Evolutionary conservation across 1,284 basidiomycete genomes (phyloP).

Genomic region (Malassezia brasiliensis): DNA sequence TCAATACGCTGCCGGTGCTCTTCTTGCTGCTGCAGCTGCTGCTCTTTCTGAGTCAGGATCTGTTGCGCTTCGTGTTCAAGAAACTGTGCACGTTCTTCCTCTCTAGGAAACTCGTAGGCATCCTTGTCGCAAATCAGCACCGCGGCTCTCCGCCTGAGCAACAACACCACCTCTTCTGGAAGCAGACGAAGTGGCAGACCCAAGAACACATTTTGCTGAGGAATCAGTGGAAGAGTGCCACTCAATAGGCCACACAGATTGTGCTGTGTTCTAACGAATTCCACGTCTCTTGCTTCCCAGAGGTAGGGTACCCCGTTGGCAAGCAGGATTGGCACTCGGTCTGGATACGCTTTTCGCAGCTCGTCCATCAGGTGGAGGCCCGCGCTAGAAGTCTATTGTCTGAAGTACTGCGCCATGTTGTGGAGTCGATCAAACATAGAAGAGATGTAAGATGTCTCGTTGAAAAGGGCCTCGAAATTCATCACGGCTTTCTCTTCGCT

Average conservation of each 20-base stretch:
- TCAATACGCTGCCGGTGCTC: slow-evolving; percentile 53
- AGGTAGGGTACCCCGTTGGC: slow-evolving; percentile 11
- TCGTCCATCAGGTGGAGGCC: slow-evolving; percentile 11
- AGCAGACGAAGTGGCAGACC: slow-evolving; percentile 78
- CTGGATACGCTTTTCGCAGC: slow-evolving; percentile 11
- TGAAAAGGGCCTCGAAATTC: slow-evolving; percentile 83
- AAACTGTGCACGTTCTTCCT: slow-evolving; percentile 8
- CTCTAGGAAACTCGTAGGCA: slow-evolving; percentile 58
- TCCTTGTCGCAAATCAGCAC: slow-evolving; percentile 65
- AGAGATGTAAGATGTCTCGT: slow-evolving; percentile 88
- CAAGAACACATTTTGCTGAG: slow-evolving; percentile 93
- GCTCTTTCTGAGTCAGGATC: slow-evolving; percentile 8
- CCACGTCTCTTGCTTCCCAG: slow-evolving; percentile 11
- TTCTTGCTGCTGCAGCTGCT: slow-evolving; percentile 19
- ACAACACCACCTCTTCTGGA: slow-evolving; percentile 80
- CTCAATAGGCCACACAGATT: slow-evolving; percentile 51
- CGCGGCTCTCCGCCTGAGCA: slow-evolving; percentile 70
- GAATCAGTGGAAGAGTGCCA: slow-evolving; percentile 84
- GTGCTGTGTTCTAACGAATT: slow-evolving; percentile 10
- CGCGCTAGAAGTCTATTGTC: slow-evolving; percentile 18
- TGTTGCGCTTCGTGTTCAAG: slow-evolving; percentile 1
- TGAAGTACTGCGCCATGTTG: slow-evolving; percentile 45
- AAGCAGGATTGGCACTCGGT: slow-evolving; percentile 13
- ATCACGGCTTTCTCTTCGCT: slow-evolving; percentile 66
- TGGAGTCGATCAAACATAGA: slow-evolving; percentile 59